Evolutionary conservation across 2,329 filamentous ascomycete genomes (phyloP).

Genomic region (Aureobasidium uvarum): DNA sequence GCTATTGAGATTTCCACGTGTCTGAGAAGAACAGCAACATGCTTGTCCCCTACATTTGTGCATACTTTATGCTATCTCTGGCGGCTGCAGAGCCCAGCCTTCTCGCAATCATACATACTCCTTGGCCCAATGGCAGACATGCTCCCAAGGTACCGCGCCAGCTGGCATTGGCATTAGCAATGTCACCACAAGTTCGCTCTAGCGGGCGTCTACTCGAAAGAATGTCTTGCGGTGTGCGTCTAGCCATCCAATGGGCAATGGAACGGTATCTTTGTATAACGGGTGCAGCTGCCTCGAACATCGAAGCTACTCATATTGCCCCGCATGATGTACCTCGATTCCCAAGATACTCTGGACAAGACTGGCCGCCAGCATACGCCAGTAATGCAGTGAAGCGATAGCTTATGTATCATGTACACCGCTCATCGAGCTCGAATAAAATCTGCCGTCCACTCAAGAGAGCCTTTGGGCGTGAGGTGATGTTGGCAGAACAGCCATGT

Average conservation of each 20-base stretch:
- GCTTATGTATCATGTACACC: conserved; percentile 20
- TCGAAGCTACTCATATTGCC: conserved; percentile 17
- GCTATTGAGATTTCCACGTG: conserved; percentile 23
- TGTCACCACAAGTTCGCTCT: background rate
- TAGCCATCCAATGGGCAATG: conserved; percentile 9
- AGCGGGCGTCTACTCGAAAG: background rate
- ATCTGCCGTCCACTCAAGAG: background rate
- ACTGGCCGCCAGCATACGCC: conserved; percentile 10
- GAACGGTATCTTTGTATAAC: conserved; percentile 10
- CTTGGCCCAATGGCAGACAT: conserved; percentile 14
- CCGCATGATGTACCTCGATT: background rate
- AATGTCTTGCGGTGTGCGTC: conserved; percentile 11
- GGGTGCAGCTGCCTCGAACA: conserved; percentile 13
- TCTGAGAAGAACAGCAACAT: conserved; percentile 21
- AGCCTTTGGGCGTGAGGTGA: background rate
- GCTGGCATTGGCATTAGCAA: conserved; percentile 9
- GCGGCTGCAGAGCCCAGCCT: conserved; percentile 10
- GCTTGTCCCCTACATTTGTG: conserved; percentile 14
- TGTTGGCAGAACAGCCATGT: background rate
- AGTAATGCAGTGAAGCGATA: conserved; percentile 19
- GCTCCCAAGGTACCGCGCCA: conserved; percentile 6
- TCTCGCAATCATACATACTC: background rate
- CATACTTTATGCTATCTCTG: conserved; percentile 14
- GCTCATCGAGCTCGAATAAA: conserved; percentile 21
- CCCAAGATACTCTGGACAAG: background rate